phyloP scores from a whole-genome alignment of 345 rosid species.

The Sonneratia alba region DNA sequence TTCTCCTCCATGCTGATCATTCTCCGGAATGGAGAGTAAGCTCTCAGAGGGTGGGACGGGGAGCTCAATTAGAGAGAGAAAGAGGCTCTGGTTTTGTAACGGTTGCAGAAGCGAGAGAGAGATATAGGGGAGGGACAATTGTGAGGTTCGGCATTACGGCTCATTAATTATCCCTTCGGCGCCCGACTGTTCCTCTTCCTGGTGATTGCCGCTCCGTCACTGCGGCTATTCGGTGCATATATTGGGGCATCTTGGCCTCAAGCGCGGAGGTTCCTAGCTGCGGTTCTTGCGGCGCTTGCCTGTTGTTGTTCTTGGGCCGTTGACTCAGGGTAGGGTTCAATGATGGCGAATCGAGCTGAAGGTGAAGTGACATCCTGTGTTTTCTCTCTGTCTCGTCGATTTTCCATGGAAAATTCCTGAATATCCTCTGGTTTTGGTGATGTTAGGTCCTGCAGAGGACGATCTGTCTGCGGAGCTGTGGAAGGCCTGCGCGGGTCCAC shows the following conservation, averaged over 20 bases:
- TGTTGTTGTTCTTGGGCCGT: not conserved
- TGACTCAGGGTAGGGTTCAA: constrained; percentile 11
- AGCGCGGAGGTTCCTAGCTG: not conserved
- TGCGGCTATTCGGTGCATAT: not conserved
- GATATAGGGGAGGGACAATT: not conserved
- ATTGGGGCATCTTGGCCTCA: not conserved
- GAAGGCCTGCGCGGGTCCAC: constrained; percentile 80
- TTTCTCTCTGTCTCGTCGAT: not conserved
- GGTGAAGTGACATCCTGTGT: constrained; percentile 7
- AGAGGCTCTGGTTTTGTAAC: not conserved
- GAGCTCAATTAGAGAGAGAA: not conserved
- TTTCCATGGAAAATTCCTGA: constrained; percentile 9
- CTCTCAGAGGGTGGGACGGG: not conserved
- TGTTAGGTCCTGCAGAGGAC: constrained; percentile 19
- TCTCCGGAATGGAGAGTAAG: not conserved
- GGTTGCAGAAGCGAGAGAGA: not conserved
- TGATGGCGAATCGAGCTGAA: constrained; percentile 37
- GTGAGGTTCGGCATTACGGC: not conserved
- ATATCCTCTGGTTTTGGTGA: constrained; percentile 7
- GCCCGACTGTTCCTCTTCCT: not conserved
- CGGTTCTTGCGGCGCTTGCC: not conserved
- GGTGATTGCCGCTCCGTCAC: constrained; percentile 4
- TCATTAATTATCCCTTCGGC: not conserved
- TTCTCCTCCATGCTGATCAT: not conserved
- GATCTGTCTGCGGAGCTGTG: constrained; percentile 58